phyloP scores from a whole-genome alignment of 2,329 filamentous ascomycete species.

The Colletotrichum zoysiae region DNA sequence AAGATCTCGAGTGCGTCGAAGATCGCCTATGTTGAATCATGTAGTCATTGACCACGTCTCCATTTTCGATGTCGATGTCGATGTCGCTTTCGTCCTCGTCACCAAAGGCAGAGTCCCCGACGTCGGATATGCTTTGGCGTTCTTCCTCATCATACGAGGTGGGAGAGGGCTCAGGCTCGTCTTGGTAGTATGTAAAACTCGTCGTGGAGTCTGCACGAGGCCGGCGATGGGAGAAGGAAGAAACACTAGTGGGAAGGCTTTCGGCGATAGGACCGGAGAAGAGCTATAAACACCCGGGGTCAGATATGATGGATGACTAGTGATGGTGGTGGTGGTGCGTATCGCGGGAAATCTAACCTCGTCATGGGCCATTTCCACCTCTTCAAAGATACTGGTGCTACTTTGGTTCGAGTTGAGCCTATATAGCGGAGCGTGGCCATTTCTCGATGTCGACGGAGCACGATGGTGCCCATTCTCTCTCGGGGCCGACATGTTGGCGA shows the following conservation, averaged over 20 bases:
- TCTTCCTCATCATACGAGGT: conserved; percentile 45
- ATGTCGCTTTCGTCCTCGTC: conserved; percentile 55
- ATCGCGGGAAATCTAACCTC: conserved; percentile 69
- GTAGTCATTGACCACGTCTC: conserved; percentile 60
- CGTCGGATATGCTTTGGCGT: conserved; percentile 52
- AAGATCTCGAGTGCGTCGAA: conserved; percentile 69
- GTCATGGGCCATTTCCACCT: conserved; percentile 99
- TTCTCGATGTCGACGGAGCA: conserved; percentile 31
- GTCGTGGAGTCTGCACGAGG: conserved; percentile 84
- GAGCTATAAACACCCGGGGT: conserved; percentile 59
- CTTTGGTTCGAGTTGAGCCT: conserved; percentile 78
- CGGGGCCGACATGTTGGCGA: conserved; percentile 24
- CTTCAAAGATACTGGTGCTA: conserved; percentile 85
- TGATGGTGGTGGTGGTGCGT: background rate
- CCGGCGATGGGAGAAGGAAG: conserved; percentile 90
- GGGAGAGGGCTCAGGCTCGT: conserved; percentile 50
- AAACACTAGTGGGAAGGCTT: conserved; percentile 92
- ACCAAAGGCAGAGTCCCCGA: conserved; percentile 56
- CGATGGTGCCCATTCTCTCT: conserved; percentile 21
- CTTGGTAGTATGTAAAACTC: conserved; percentile 91
- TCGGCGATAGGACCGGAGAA: conserved; percentile 95
- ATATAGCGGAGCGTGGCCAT: conserved; percentile 61
- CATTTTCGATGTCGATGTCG: conserved; percentile 57
- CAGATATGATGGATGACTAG: background rate
- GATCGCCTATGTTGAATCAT: conserved; percentile 71